Conservation (phyloP, 345 rosid genomes). For the Boechera stricta region DNA sequence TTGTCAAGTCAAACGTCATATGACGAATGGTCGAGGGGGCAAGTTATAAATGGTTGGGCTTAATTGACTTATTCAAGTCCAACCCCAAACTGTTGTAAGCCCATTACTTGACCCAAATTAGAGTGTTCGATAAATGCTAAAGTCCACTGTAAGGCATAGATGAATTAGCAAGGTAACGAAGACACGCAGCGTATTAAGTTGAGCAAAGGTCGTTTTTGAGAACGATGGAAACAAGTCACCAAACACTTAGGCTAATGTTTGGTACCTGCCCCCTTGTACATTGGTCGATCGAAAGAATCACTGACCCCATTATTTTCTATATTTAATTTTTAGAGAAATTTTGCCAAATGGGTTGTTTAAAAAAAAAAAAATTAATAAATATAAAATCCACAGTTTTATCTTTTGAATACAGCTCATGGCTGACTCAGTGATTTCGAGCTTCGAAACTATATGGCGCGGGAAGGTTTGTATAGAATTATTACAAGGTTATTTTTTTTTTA, state of each 20-base stretch:
- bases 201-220: conserved; percentile 16
- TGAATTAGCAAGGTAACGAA: neutral
- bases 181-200: conserved; percentile 8
- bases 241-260: conserved; percentile 10
- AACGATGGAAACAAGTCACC: conserved; percentile 16
- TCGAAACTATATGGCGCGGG: too few species aligned
- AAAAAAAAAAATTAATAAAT: neutral
- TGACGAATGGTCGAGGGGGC: conserved; percentile 6
- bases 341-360: too few species aligned
- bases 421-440: too few species aligned
- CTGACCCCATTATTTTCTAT: neutral
- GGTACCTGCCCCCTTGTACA: neutral
- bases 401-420: neutral
- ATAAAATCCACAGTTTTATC: too few species aligned
- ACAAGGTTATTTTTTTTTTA: too few species aligned
- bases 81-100: neutral
- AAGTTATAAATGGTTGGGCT: conserved; percentile 25
- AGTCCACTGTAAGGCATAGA: neutral
- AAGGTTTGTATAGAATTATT: too few species aligned
- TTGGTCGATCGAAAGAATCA: neutral
- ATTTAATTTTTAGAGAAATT: too few species aligned
- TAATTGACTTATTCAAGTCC: neutral
- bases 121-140: neutral
- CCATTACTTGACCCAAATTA: conserved; percentile 9
- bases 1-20: conserved; percentile 20